Base-by-base conservation (phyloP, 2,329 filamentous ascomycete species). In the Blastomyces gilchristii region DNA sequence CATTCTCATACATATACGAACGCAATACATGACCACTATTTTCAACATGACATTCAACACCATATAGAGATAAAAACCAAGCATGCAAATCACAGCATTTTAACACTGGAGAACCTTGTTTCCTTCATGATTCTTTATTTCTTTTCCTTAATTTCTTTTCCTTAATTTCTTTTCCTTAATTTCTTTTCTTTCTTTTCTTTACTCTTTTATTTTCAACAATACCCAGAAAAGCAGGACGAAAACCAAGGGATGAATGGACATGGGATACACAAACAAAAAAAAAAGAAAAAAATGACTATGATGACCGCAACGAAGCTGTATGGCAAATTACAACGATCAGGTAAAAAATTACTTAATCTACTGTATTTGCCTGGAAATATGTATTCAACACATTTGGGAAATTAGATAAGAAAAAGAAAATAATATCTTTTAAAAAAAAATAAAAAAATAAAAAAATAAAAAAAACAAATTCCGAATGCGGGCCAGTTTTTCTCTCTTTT, bases 181-280 rank as follows among this genome's bases (percentile, higher is more conserved):
- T 31, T 2, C 28, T 31, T 16, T 37, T 37, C 28, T 9, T 54
- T 37, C 37, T 12, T 12, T 12, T 37, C 18, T 53, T 31, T 34
- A 9, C 11, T 56, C 11, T 56, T 34, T 75, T 71, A 73, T 71
- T 75, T 75, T 73, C 74, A 75, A 73, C 74, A 59, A 59, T 59
- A 59, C 58, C 58, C 43, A 28, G 28, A 45, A 52, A 59, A 22
- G 43, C 25, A 7, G 22, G 58, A 43, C 58, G 58, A 59, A 59
- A 39, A 39, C 37, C 12, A 4, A 49, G 28, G 25, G 43, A 49
- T 59, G 22, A 16, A 18, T 18, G 56, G 57, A 12, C 47, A 49
- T 59, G 57, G 41, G 16, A 49, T 49, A 28, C 14, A 9, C 25
- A 34, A 39, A 1, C 8, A 39, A 39, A 39, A 3, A 39, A 1